Base-by-base conservation (phyloP, 73 alveolate genomes). In the Paramecium biaurelia region DNA sequence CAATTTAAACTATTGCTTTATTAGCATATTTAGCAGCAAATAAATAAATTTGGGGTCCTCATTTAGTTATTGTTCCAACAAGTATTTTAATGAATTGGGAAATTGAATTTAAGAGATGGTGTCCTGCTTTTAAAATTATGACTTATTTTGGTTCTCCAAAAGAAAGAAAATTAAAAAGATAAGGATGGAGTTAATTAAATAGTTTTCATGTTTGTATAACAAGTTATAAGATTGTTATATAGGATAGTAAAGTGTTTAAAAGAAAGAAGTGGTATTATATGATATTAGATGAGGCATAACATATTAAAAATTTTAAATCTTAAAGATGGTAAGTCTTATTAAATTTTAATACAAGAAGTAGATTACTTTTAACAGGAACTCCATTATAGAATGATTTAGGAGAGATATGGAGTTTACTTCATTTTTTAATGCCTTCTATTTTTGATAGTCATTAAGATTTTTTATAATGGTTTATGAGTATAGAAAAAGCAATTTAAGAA, bases 361-460 rank as follows among this genome's bases (percentile, higher is more conserved):
- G 99, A 45, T 95, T 99, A 43, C 93, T 99, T 85, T 94, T 99
- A 56, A 98, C 99, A 1, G 99, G 99, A 3, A 99, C 99, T 10
- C 99, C 99, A 0, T 88, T 99, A 38, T 98, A 99, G 93, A 99
- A 99, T 96, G 99, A 99, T 96, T 98, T 99, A 14, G 98, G 99
- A 97, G 99, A 99, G 95, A 98, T 99, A 4, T 99, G 99, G 99
- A 97, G 99, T 47, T 95, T 98, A 92, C 89, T 99, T 96, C 99
- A 99, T 94, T 99, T 99, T 94, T 95, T 99, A 56, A 99, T 99
- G 99, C 99, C 99, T 1, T 41, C 90, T 14, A 92, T 92, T 20
- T 92, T 92, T 79, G 92, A 82, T 24, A 92, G 96, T 35, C 97
- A 92, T 24, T 74, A 86, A 42, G 96, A 92, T 59, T 94, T 86